phyloP scores from a whole-genome alignment of 2,329 filamentous ascomycete genomes.

The Neonectria neomacrospora region DNA sequence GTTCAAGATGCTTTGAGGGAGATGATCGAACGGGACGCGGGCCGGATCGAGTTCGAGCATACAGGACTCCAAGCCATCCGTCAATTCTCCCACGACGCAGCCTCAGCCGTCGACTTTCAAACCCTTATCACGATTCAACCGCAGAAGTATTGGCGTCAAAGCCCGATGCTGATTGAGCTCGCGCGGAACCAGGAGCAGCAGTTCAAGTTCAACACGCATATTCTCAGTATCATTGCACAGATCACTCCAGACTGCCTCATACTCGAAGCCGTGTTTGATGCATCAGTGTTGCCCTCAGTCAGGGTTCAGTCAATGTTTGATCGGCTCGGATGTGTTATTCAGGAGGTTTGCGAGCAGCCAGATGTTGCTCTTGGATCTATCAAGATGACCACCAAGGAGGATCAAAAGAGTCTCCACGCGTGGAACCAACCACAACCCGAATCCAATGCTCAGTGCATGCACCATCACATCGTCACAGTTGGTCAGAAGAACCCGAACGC shows the following conservation, averaged over 20 bases:
- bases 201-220: background rate
- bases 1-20: background rate
- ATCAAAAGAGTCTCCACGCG: background rate
- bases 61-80: background rate
- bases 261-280: background rate
- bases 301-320: background rate
- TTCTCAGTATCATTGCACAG: background rate
- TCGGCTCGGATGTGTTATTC: background rate
- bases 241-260: background rate
- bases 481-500: too few relatives aligned
- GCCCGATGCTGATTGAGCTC: background rate
- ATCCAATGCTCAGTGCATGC: background rate
- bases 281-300: background rate
- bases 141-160: background rate
- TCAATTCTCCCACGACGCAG: background rate
- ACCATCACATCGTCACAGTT: background rate
- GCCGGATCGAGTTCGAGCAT: constrained; percentile 1
- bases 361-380: background rate
- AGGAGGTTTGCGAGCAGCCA: background rate
- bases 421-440: background rate
- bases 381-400: background rate
- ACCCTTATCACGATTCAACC: constrained; percentile 5
- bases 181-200: background rate
- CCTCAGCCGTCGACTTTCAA: background rate
- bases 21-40: background rate